Evolutionary conservation across 352 stramenopile genomes (phyloP), one percentile per base, ranked within the genome.

Genomic region (Phytophthora ramorum): DNA sequence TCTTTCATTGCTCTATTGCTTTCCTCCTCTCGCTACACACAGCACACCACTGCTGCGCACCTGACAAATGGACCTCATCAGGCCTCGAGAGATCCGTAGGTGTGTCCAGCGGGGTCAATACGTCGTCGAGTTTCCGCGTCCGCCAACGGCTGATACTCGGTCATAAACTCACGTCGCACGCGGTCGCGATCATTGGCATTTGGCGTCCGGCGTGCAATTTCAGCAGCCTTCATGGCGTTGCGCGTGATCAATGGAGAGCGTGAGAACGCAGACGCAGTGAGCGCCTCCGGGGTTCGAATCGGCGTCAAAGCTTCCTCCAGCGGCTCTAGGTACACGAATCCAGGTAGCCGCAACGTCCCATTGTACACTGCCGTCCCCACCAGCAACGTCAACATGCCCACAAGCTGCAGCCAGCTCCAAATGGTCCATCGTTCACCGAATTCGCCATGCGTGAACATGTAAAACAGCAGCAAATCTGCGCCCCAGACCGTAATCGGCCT

Each of bases 281-380:
- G 67, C n/a, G 67, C 52, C 26, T 73, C 66, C 0, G 87, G 73
- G 9, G 85, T 94, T 48, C 85, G 85, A 65, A 94, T 94, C 8
- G 82, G 74, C 28, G 81, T 91, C 28, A 85, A 20, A 6, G 78
- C 71, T 63, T 87, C 75, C 35, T 93, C 85, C 32, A 93, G 60
- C 20, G 82, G 81, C 62, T 92, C 83, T 17, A 93, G 52, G 66
- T 96, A 96, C 35, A 81, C 80, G 48, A 94, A 92, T 16, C 86
- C 84, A 0, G 85, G 88, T 16, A 96, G 53, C 66, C 87, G 85
- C 49, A 94, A 64, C 19, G 86, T 94, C 35, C 85, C 96, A 77
- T 99, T 99, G 85, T 99, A 99, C 26, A 99, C 90, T 3, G 96
- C 96, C 9, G 97, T 99, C 53, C 97, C 96, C n/a, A 93, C 76